Evolutionary conservation across 331 rosid species (phyloP).

Genomic region (Pyracantha coccinea): DNA sequence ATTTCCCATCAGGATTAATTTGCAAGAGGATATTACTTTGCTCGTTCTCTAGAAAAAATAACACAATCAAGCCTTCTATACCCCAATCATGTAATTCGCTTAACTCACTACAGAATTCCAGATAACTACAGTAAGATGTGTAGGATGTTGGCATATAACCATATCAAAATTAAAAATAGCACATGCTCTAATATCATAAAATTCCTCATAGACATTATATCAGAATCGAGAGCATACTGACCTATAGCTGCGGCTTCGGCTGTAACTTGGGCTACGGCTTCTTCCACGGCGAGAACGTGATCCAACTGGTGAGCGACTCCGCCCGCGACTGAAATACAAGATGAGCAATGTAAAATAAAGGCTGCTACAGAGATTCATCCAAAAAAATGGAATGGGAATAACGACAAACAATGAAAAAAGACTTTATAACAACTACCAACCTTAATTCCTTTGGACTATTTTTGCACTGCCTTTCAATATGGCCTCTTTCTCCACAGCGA

Average conservation of each 20-base stretch:
- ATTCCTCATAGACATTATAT: neutral
- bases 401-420: neutral
- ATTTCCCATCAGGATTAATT: neutral
- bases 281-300: constrained; percentile 33
- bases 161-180: neutral
- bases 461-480: constrained; percentile 86
- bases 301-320: constrained; percentile 31
- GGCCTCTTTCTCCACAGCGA: constrained; percentile 98
- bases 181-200: neutral
- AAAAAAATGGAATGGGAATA: neutral
- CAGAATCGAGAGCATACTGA: neutral
- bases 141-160: neutral
- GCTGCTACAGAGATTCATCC: neutral
- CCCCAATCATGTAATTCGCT: neutral
- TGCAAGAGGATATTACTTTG: neutral
- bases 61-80: neutral
- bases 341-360: neutral
- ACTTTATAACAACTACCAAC: constrained; percentile 16
- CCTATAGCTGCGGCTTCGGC: constrained; percentile 53
- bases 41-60: neutral
- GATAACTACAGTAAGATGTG: neutral
- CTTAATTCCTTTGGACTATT: constrained; percentile 83
- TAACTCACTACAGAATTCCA: neutral
- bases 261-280: constrained; percentile 46
- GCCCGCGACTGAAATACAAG: constrained; percentile 20